Evolutionary conservation across 2,329 filamentous ascomycete species (phyloP).

Genomic region (Phaeophleospora eucalypticola): DNA sequence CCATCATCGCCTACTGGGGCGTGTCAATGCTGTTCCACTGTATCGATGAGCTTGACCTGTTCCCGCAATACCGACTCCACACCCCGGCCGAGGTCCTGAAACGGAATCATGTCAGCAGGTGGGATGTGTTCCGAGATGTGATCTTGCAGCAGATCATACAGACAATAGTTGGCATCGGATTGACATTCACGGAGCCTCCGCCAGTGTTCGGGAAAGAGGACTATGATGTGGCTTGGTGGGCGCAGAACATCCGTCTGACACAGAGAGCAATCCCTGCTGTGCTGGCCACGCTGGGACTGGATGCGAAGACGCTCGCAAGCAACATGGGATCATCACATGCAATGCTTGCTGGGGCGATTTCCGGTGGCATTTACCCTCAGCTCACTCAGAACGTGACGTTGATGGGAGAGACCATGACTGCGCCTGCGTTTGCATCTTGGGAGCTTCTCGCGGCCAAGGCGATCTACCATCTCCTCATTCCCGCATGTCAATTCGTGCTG

Average conservation of each 20-base stretch:
- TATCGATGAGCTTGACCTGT: slow-evolving; percentile 80
- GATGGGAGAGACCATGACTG: slow-evolving; percentile 46
- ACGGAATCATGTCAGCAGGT: slow-evolving; percentile 80
- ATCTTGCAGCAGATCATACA: slow-evolving; percentile 89
- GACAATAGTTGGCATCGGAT: slow-evolving; percentile 62
- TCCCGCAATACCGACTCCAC: slow-evolving; percentile 87
- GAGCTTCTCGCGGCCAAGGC: slow-evolving; percentile 69
- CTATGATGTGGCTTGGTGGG: slow-evolving; percentile 88
- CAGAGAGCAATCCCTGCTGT: slow-evolving; percentile 73
- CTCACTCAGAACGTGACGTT: slow-evolving; percentile 58
- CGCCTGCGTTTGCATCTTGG: slow-evolving; percentile 77
- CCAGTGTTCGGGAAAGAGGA: slow-evolving; percentile 73
- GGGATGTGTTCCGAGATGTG: slow-evolving; percentile 85
- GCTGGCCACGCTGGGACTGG: slow-evolving; percentile 68
- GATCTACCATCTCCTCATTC: slow-evolving; percentile 76
- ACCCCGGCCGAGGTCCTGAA: slow-evolving; percentile 87
- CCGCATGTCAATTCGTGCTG: slow-evolving; percentile 69
- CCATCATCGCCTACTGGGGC: slow-evolving; percentile 82
- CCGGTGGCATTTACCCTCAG: slow-evolving; percentile 73
- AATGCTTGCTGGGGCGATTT: slow-evolving; percentile 67
- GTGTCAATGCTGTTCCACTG: slow-evolving; percentile 82
- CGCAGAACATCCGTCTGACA: slow-evolving; percentile 70
- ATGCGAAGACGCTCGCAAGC: slow-evolving; percentile 70
- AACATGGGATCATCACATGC: slow-evolving; percentile 69
- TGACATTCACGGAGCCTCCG: slow-evolving; percentile 68